Evolutionary conservation across 1,284 basidiomycete species (phyloP), one percentile per base, ranked within the genome.

Genomic region (Sphagnurus paluster): DNA sequence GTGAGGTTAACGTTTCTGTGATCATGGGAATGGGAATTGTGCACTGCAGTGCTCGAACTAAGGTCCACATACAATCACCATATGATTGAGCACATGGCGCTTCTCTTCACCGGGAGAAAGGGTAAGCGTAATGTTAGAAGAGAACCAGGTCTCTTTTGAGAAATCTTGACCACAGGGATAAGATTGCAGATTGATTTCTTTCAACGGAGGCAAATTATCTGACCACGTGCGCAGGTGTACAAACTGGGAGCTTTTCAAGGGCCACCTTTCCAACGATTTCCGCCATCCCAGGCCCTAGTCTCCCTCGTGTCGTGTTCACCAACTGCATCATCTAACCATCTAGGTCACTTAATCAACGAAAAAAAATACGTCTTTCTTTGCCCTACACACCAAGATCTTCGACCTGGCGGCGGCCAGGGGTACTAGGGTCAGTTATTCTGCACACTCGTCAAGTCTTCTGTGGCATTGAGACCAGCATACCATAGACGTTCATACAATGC

Each of bases 401-500:
- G 39, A 28, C 38, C 37, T 23, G 41, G 26, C 39, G 43, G 45
- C 52, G 45, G 50, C 49, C 44, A 48, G 49, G 39, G 44, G 40
- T 48, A 54, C n/a, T n/a, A n/a, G n/a, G 43, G 54, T 56, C 17
- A 43, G 54, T 48, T 37, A 44, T 28, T 39, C 36, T 5, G 35
- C 17, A 42, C n/a, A 21, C 40, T 34, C 28, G 40, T 42, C 32
- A 42, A 8, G 21, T 23, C 10, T 28, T 14, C 14, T 16, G 44
- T 48, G 45, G 44, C 48, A 36, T 48, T 53, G 23, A 54, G 41
- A 11, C 16, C 23, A 40, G 5, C 14, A 8, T 38, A 34, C 29
- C 39, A 30, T 21, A 50, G 42, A 20, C 48, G 37, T 25, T 42
- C 44, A 36, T 29, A 44, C 35, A 41, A 60, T 60, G 59, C 67